Evolutionary conservation across 495 filamentous ascomycete species (phyloP).

Genomic region (Immersiella caudata): DNA sequence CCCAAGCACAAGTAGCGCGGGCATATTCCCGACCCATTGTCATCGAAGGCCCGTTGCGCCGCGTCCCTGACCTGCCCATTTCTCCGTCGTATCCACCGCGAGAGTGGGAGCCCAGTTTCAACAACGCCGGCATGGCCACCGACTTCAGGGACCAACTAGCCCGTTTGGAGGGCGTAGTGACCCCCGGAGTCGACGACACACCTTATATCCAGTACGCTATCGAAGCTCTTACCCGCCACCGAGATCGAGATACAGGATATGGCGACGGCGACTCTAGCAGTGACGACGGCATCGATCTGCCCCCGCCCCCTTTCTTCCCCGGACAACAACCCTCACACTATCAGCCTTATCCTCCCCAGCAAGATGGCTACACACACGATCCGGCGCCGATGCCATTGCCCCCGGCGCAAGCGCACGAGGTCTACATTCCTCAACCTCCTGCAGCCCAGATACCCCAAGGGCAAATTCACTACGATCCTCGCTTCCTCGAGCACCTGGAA

Average conservation of each 20-base stretch:
- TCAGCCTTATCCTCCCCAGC: constrained; percentile 14
- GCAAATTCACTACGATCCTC: neutral
- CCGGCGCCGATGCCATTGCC: constrained; percentile 9
- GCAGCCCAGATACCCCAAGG: constrained; percentile 7
- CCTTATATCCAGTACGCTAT: constrained; percentile 54
- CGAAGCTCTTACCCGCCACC: constrained; percentile 46
- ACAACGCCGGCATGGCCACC: constrained; percentile 38
- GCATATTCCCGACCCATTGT: constrained; percentile 37
- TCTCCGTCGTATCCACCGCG: constrained; percentile 20
- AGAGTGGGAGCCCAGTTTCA: constrained; percentile 36
- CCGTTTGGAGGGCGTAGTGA: constrained; percentile 48
- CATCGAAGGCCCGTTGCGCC: constrained; percentile 32
- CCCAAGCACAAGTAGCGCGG: constrained; percentile 24
- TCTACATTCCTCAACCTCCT: constrained; percentile 15
- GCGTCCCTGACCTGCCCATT: constrained; percentile 26
- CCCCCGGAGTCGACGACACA: constrained; percentile 52
- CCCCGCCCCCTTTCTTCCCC: constrained; percentile 7
- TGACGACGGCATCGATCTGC: constrained; percentile 19
- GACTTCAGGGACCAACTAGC: constrained; percentile 50
- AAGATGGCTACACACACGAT: constrained; percentile 4
- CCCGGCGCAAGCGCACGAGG: constrained; percentile 1
- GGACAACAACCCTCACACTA: constrained; percentile 15
- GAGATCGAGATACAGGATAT: constrained; percentile 36
- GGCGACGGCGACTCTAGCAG: constrained; percentile 34
- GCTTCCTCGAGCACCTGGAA: neutral